Evolutionary conservation across 768 basidiomycete species (phyloP).

Genomic region (Ramaria sp.): DNA sequence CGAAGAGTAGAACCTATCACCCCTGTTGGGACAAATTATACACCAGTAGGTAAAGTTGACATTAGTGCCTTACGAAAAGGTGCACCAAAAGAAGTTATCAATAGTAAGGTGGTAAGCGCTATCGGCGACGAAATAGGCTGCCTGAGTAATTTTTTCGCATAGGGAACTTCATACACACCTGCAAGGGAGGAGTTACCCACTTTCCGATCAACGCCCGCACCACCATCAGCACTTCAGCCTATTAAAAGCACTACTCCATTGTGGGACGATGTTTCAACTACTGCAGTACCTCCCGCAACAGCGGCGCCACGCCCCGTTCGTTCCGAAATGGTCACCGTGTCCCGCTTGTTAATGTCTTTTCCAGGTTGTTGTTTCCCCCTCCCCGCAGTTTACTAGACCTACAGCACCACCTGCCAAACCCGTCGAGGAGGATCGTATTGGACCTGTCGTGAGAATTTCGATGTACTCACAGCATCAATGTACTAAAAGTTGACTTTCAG

Average conservation of each 20-base stretch:
- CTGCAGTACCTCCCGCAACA: conserved; percentile 32
- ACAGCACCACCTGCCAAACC: conserved; percentile 45
- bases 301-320: conserved; percentile 29
- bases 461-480: not conserved
- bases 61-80: conserved; percentile 26
- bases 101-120: conserved; percentile 11
- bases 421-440: conserved; percentile 71
- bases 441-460: conserved; percentile 41
- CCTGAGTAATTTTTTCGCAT: too few species aligned
- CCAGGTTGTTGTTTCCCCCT: not conserved
- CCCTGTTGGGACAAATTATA: conserved; percentile 69
- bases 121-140: not conserved
- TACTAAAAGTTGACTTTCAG: conserved; percentile 14
- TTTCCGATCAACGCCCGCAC: conserved; percentile 30
- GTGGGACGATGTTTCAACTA: conserved; percentile 35
- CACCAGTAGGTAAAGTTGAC: conserved; percentile 64
- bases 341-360: not conserved
- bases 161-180: conserved; percentile 19
- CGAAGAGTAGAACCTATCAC: conserved; percentile 71
- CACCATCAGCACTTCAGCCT: conserved; percentile 23
- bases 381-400: not conserved
- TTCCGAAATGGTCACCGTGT: not conserved
- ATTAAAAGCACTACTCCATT: conserved; percentile 38
- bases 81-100: conserved; percentile 14
- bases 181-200: conserved; percentile 16